Evolutionary conservation across 106 monocot species (phyloP), one percentile per base, ranked within the genome.

Genomic region (Agapanthus africanus): DNA sequence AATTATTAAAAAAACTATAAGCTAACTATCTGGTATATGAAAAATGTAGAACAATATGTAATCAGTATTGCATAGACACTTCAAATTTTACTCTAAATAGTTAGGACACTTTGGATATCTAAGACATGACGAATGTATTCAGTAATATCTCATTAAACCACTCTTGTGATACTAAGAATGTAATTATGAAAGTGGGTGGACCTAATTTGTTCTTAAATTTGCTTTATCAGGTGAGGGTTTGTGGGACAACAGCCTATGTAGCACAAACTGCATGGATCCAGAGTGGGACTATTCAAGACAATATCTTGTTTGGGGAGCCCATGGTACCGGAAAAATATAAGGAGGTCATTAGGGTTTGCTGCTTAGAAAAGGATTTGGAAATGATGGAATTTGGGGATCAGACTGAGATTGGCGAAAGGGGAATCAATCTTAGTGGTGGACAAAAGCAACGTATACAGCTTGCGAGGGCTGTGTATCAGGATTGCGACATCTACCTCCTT

Each of bases 341-440:
- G 57, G 85, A 92, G 67, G 82, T 81, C 47, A 80, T 97, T 47
- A 68, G 81, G 25, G 90, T 85, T 11, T 90, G 92, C 40, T 92
- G 84, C 68, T 68, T 92, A 76, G 84, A 85, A 70, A 89, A 87
- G 75, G 97, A 99, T 49, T 40, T 99, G 67, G 97, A 99, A 54
- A 92, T 99, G 86, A 99, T 99, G 92, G 92, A 99, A 72, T 99
- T 92, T 71, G 97, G 97, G 14, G 97, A 99, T 65, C 92, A 99
- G 76, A 99, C 97, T 27, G 97, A 99, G 79, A 99, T 99, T 30
- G 97, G 97, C 7, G 97, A 99, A 80, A 72, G 97, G 34, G 97
- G 93, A 27, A 93, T 99, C 79, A 99, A 99, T 61, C 89, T 99
- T 47, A 99, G 97, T 49, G 97, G 97, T 4, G 97, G 97, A 6